Base-by-base conservation (phyloP, 345 rosid species). In the Arabidopsis suecica region DNA sequence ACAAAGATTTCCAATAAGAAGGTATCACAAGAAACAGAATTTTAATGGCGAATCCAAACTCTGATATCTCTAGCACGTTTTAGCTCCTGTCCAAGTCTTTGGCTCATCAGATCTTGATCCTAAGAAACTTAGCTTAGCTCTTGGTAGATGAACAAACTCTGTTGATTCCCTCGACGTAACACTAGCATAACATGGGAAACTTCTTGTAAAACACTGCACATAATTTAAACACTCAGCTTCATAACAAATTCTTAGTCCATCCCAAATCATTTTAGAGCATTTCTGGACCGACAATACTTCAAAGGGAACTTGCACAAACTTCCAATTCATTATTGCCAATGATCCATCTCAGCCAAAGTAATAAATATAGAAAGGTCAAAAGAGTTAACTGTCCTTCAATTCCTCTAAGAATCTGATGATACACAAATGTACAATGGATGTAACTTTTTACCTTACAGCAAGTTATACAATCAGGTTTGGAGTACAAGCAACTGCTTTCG, bases 401-500 rank as follows among this genome's bases (percentile, higher is more conserved):
- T 54, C 53, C 34, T 37, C 18, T 13, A 13, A 62, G 23, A 30
- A 7, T 13, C 5, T 64, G 54, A 67, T 40, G 73, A 68, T 32
- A 51, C 59, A 59, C 37, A 53, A 69, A 12, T 10, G 42, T 69
- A 44, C n/a, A 51, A 54, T 44, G 65, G 41, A 53, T 61, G 59
- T n/a, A 56, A n/a, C 18, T 54, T 76, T 54, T 76, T 75, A 80
- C 83, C 83, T 75, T 66, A 70, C 79, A 79, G 77, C 69, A 70
- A 64, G 76, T 73, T 50, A 74, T 49, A 79, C 67, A 79, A 56
- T 61, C 62, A 68, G 71, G 54, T 66, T 22, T 61, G 78, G 75
- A 59, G 28, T 41, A 59, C 62, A 66, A 73, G 30, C 50, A 51
- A 48, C 3, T 23, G 45, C 55, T 44, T 61, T 34, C 54, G 45